Conservation (phyloP, 176 grass and related monocot genomes). For the Oryza punctata region DNA sequence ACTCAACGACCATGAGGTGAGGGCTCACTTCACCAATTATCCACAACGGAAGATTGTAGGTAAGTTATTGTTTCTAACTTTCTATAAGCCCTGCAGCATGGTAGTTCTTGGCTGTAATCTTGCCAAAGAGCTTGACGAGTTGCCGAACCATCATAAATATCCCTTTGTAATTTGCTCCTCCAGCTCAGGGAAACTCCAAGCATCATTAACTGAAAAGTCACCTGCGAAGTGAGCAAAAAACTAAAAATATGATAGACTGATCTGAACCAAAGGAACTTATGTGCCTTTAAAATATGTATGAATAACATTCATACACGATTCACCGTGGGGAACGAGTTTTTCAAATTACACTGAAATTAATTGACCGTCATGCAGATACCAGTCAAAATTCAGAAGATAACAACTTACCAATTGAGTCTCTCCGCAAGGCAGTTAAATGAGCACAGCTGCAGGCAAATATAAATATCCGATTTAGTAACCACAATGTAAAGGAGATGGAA, state of each 20-base stretch:
- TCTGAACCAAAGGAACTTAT: neutral
- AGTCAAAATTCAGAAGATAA: neutral
- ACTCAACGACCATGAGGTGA: neutral
- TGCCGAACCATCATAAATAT: slow-evolving; percentile 74
- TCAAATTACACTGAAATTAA: neutral
- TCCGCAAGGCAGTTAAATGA: slow-evolving; percentile 78
- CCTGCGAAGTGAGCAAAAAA: slow-evolving; percentile 44
- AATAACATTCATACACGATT: neutral
- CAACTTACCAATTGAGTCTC: slow-evolving; percentile 79
- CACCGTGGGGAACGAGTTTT: neutral
- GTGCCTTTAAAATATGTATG: neutral
- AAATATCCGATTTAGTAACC: slow-evolving; percentile 19
- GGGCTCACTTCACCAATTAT: too few relatives aligned
- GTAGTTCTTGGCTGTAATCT: neutral
- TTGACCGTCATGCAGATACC: neutral
- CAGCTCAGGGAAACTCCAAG: slow-evolving; percentile 78
- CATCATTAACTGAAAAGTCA: slow-evolving; percentile 77
- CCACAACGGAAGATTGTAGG: neutral
- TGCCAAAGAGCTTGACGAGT: neutral
- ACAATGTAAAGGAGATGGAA: neutral
- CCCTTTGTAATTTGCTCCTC: slow-evolving; percentile 77
- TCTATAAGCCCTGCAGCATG: too few relatives aligned
- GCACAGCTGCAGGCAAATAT: slow-evolving; percentile 70
- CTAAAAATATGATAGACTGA: neutral
- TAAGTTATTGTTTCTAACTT: neutral